phyloP scores from a whole-genome alignment of 139 green algal species.

The Chlorella sp. region DNA sequence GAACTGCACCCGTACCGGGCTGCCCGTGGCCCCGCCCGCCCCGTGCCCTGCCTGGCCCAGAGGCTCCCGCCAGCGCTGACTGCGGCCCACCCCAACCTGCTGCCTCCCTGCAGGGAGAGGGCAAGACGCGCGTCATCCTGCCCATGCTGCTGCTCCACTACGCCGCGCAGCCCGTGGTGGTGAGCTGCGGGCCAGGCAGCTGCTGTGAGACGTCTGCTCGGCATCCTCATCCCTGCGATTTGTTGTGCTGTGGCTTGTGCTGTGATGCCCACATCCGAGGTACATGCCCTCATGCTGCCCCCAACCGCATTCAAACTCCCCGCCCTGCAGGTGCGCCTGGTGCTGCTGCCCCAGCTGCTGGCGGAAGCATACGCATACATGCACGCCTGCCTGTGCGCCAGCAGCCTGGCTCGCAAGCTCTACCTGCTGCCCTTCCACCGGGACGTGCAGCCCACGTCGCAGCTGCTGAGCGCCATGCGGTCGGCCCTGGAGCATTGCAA shows the following conservation, averaged over 20 bases:
- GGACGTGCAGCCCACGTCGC: slow-evolving; percentile 41
- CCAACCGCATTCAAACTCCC: not conserved
- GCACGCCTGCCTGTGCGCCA: slow-evolving; percentile 54
- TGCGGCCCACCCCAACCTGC: no score
- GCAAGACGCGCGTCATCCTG: slow-evolving; percentile 74
- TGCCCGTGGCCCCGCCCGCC: no score
- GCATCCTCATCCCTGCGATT: no score
- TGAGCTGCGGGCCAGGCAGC: not conserved
- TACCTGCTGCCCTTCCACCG: slow-evolving; percentile 60
- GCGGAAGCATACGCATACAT: slow-evolving; percentile 55
- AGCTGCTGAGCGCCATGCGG: slow-evolving; percentile 31
- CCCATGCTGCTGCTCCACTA: slow-evolving; percentile 63
- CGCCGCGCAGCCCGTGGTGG: slow-evolving; percentile 10
- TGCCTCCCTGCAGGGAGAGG: slow-evolving; percentile 3
- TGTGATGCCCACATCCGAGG: not conserved
- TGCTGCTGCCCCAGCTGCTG: slow-evolving; percentile 62
- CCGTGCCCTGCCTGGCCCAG: no score
- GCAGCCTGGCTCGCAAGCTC: slow-evolving; percentile 55
- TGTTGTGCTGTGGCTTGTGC: not conserved
- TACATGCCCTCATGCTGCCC: not conserved
- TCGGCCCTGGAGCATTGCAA: slow-evolving; percentile 40
- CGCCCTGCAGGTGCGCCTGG: slow-evolving; percentile 59
- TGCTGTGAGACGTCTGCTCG: not conserved
- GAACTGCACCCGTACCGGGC: no score
- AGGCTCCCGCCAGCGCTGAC: no score